Conservation (phyloP, 2,329 filamentous ascomycete species). For the Cercospora janseana region DNA sequence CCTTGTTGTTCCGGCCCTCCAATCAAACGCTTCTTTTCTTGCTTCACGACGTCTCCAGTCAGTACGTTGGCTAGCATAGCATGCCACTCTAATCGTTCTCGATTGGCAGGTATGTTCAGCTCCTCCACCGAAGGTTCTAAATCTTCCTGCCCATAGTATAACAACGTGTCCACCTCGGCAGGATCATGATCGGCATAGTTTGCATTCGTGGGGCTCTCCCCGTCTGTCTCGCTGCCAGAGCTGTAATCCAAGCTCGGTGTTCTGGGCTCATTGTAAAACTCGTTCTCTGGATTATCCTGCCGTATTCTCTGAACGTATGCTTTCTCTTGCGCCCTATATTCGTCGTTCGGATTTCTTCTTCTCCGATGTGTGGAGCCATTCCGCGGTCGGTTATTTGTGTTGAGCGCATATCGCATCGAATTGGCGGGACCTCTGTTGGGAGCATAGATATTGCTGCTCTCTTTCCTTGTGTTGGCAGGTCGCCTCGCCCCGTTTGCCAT, state of each 20-base stretch:
- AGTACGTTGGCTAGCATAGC: slow-evolving; percentile 94
- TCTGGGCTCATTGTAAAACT: slow-evolving; percentile 72
- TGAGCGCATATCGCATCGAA: slow-evolving; percentile 36
- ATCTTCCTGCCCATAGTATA: slow-evolving; percentile 89
- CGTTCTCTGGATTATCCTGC: slow-evolving; percentile 60
- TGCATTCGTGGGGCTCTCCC: slow-evolving; percentile 84
- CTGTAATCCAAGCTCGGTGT: slow-evolving; percentile 66
- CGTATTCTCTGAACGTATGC: slow-evolving; percentile 91
- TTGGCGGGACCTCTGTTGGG: slow-evolving; percentile 51
- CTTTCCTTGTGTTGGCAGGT: slow-evolving; percentile 47
- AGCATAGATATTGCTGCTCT: slow-evolving; percentile 50
- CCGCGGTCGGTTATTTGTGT: slow-evolving; percentile 47
- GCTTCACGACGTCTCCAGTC: slow-evolving; percentile 93
- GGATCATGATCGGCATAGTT: slow-evolving; percentile 76
- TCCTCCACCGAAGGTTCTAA: slow-evolving; percentile 87
- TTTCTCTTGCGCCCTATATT: slow-evolving; percentile 82
- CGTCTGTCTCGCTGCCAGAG: slow-evolving; percentile 80
- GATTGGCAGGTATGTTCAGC: slow-evolving; percentile 78
- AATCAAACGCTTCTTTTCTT: slow-evolving; percentile 94
- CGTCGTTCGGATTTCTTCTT: slow-evolving; percentile 65
- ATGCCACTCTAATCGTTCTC: slow-evolving; percentile 94
- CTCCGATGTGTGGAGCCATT: slow-evolving; percentile 58
- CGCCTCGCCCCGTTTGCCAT: slow-evolving; percentile 29
- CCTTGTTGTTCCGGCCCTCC: slow-evolving; percentile 73
- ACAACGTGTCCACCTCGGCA: slow-evolving; percentile 86